phyloP scores from a whole-genome alignment of 345 rosid genomes.

The Arabis hirsuta region DNA sequence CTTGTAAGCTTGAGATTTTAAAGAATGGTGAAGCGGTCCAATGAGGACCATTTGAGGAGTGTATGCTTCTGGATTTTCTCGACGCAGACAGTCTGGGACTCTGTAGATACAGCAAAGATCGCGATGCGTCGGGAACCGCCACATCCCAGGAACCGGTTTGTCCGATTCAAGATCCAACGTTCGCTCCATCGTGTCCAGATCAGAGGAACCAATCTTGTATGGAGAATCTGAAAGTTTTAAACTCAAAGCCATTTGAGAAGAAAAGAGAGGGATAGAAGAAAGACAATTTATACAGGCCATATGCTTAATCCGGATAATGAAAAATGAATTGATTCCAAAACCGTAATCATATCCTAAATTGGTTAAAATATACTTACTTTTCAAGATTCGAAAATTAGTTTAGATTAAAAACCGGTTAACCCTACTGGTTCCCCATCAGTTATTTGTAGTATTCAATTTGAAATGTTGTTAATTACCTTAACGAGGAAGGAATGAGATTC shows the following conservation, averaged over 20 bases:
- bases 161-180: constrained; percentile 11
- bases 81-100: constrained; percentile 24
- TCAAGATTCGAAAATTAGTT: not conserved
- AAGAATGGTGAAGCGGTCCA: constrained; percentile 27
- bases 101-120: constrained; percentile 26
- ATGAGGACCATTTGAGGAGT: constrained; percentile 17
- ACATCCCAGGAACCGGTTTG: constrained; percentile 5
- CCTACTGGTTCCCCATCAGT: not conserved
- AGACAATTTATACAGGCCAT: not conserved
- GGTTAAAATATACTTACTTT: constrained; percentile 9
- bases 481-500: constrained; percentile 17
- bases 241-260: no score
- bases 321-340: constrained; percentile 2
- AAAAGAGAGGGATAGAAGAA: not conserved
- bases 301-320: not conserved
- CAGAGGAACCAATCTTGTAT: not conserved
- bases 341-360: constrained; percentile 11
- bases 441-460: not conserved
- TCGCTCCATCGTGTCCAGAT: not conserved
- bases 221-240: not conserved
- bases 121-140: not conserved
- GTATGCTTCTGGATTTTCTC: constrained; percentile 11
- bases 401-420: not conserved
- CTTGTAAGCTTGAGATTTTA: constrained; percentile 7
- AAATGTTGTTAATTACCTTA: not conserved